These are phyloP conservation scores for Coniella lustricola DNA, from an alignment of 2,329 filamentous ascomycete species.

Conservation along the genomic window DNA sequence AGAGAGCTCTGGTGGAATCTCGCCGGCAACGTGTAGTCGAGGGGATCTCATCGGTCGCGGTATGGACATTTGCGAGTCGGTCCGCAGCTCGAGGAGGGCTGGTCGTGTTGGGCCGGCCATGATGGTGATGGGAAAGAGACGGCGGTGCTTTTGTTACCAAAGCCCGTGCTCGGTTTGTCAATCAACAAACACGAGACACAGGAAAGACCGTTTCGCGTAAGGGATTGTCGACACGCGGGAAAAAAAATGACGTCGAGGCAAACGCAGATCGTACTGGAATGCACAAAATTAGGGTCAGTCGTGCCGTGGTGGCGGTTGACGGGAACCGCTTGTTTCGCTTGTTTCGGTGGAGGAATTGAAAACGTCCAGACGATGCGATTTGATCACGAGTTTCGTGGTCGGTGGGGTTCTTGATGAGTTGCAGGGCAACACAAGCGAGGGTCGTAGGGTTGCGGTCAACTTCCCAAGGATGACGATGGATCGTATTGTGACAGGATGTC, in stretches of 20 bases:
- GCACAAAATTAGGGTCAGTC: slow-evolving; percentile 1
- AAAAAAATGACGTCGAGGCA: slow-evolving; percentile 10
- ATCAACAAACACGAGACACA: neutral
- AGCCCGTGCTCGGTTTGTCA: neutral
- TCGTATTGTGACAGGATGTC: slow-evolving; percentile 1
- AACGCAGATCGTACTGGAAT: slow-evolving; percentile 5
- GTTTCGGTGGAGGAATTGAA: neutral
- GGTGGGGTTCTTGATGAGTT: no score
- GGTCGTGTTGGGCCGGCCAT: slow-evolving; percentile 48
- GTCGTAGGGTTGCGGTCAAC: neutral
- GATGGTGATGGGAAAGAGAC: slow-evolving; percentile 13
- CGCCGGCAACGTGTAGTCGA: slow-evolving; percentile 68
- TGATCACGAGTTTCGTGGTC: no score
- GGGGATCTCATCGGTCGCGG: slow-evolving; percentile 61
- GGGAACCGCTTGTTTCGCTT: neutral
- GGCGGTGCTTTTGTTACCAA: no score
- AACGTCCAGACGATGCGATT: neutral
- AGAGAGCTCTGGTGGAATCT: slow-evolving; percentile 82
- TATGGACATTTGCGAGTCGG: slow-evolving; percentile 46
- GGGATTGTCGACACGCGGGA: slow-evolving; percentile 5
- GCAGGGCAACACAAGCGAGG: no score
- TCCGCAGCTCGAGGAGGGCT: slow-evolving; percentile 52
- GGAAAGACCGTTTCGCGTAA: neutral
- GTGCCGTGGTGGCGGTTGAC: slow-evolving; percentile 2
- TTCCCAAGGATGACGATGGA: neutral